phyloP scores from a whole-genome alignment of 257 asterid species.

The Solanum commersonii region DNA sequence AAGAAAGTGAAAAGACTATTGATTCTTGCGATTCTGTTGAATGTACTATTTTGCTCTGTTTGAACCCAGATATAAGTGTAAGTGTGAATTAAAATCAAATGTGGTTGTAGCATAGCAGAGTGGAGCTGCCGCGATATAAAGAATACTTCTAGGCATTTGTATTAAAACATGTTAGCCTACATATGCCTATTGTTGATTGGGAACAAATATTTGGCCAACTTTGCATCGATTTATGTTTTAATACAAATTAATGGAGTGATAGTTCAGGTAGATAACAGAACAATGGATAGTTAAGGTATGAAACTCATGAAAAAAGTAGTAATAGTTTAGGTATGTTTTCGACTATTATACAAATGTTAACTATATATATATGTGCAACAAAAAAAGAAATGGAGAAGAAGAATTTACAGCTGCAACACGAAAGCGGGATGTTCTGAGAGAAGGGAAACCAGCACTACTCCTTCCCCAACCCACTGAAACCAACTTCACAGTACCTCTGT shows the following conservation, averaged over 20 bases:
- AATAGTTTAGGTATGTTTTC: not conserved
- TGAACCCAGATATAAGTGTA: not conserved
- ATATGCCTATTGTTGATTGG: not conserved
- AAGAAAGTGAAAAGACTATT: accelerated
- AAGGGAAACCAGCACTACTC: slow-evolving; percentile 15
- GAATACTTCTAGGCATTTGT: not conserved
- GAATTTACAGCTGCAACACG: slow-evolving; percentile 37
- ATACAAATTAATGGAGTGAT: not conserved
- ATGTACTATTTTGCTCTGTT: not conserved
- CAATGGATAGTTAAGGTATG: no score
- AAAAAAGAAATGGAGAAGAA: not conserved
- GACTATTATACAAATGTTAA: not conserved
- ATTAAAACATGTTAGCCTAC: not conserved
- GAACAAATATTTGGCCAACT: not conserved
- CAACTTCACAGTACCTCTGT: slow-evolving; percentile 7
- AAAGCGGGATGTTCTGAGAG: slow-evolving; percentile 30
- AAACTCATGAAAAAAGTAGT: no score
- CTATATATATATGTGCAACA: not conserved
- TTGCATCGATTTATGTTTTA: accelerated
- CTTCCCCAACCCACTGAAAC: slow-evolving; percentile 32
- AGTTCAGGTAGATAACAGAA: no score
- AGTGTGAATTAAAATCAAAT: not conserved
- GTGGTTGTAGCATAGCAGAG: not conserved
- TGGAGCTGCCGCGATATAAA: not conserved
- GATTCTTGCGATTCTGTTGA: accelerated